Conservation (phyloP, 768 basidiomycete species). For the Hydnum rufescens region DNA sequence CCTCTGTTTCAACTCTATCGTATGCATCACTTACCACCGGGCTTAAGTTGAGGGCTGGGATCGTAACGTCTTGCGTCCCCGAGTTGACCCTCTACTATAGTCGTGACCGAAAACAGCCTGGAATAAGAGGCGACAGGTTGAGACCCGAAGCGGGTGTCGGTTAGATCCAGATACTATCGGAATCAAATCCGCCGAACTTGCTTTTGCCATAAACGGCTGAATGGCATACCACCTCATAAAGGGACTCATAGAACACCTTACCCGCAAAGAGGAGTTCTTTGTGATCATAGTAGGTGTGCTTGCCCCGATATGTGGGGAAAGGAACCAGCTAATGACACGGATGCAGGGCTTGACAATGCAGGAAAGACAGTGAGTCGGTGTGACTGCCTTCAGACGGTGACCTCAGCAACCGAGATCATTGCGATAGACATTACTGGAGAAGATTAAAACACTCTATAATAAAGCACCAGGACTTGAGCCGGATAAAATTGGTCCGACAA, state of each 20-base stretch:
- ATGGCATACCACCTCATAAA: slow-evolving; percentile 65
- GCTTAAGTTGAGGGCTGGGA: too few species aligned
- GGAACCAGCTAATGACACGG: neutral
- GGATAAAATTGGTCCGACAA: slow-evolving; percentile 87
- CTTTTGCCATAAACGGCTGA: too few species aligned
- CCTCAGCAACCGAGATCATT: neutral
- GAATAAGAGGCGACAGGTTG: too few species aligned
- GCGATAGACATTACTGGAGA: slow-evolving; percentile 67
- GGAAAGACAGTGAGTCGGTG: slow-evolving; percentile 80
- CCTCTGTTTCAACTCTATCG: too few species aligned
- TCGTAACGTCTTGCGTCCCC: too few species aligned
- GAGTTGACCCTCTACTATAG: too few species aligned
- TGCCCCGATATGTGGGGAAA: neutral
- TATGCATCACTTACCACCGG: too few species aligned
- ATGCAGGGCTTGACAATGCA: slow-evolving; percentile 48
- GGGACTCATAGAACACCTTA: slow-evolving; percentile 78
- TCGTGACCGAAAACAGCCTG: too few species aligned
- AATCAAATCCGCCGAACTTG: too few species aligned
- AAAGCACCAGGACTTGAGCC: slow-evolving; percentile 71
- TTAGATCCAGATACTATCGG: too few species aligned
- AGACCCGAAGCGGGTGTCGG: too few species aligned
- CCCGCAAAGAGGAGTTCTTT: slow-evolving; percentile 79
- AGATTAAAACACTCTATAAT: slow-evolving; percentile 84
- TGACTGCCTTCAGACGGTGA: slow-evolving; percentile 5
- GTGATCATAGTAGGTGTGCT: slow-evolving; percentile 68